Percentiles rank a stretch among this genome's conserved stretches.
Evolutionary conservation across 2,329 filamentous ascomycete species (phyloP).

Genomic region (Botrytis paeoniae): DNA sequence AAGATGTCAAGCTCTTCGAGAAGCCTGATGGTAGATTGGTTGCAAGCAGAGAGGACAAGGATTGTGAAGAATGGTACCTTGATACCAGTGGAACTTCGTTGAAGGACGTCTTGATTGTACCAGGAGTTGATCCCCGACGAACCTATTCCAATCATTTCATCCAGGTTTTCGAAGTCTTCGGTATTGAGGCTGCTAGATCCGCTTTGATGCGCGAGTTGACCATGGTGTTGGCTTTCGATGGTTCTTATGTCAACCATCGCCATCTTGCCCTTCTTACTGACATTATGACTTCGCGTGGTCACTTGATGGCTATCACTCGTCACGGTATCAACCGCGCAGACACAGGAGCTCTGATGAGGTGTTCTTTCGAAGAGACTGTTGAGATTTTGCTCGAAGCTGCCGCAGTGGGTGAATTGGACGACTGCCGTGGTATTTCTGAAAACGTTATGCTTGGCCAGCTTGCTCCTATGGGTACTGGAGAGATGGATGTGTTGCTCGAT

Average conservation of each 20-base stretch:
- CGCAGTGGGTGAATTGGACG: conserved; percentile 89
- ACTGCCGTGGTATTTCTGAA: conserved; percentile 96
- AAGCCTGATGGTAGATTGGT: conserved; percentile 69
- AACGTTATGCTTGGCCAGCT: conserved; percentile 98
- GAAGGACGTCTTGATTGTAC: conserved; percentile 76
- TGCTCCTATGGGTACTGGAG: conserved; percentile 94
- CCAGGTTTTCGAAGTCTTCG: conserved; percentile 90
- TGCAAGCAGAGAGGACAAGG: conserved; percentile 67
- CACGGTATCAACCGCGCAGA: conserved; percentile 98
- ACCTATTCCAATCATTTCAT: conserved; percentile 96
- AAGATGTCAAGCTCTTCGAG: conserved; percentile 66
- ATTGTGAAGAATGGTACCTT: conserved; percentile 90
- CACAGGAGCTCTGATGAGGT: conserved; percentile 97
- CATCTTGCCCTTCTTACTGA: conserved; percentile 93
- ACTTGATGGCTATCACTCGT: conserved; percentile 92
- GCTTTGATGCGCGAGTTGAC: conserved; percentile 86
- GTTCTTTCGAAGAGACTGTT: conserved; percentile 98
- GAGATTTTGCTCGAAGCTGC: conserved; percentile 97
- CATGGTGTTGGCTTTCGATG: conserved; percentile 93
- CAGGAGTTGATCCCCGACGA: conserved; percentile 80
- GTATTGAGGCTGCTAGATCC: conserved; percentile 89
- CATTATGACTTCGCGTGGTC: conserved; percentile 94
- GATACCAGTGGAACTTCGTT: conserved; percentile 91
- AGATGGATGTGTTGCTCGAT: conserved; percentile 91
- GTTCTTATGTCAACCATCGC: conserved; percentile 98